Percentiles rank a stretch among this genome's conserved stretches.
Evolutionary conservation across 2,329 filamentous ascomycete genomes (phyloP).

Genomic region (Penicillium nordicum): DNA sequence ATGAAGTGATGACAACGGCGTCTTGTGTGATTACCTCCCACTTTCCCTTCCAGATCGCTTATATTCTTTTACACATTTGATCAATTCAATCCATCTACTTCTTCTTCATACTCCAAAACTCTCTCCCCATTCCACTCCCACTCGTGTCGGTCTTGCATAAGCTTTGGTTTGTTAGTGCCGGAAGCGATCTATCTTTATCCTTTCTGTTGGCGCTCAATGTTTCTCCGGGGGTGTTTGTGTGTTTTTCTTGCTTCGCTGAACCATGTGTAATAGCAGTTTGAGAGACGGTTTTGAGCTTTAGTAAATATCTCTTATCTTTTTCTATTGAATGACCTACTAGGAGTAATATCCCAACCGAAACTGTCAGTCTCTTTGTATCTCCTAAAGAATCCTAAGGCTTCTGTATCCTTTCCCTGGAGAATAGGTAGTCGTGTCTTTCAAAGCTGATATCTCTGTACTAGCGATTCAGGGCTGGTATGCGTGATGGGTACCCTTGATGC

Average conservation of each 20-base stretch:
- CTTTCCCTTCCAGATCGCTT: constrained; percentile 14
- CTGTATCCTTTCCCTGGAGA: too few species aligned
- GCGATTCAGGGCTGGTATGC: too few species aligned
- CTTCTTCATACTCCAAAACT: constrained; percentile 2
- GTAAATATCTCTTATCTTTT: neutral
- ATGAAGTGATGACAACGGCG: constrained; percentile 21
- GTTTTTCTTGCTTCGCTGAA: neutral
- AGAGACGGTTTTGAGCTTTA: neutral
- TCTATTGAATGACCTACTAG: neutral
- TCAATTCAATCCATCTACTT: constrained; percentile 4
- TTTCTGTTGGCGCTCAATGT: constrained; percentile 7
- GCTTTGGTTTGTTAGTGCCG: constrained; percentile 8
- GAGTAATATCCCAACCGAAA: neutral
- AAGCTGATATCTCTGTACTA: too few species aligned
- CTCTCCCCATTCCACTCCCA: neutral
- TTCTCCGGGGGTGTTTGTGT: constrained; percentile 5
- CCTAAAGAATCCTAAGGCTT: too few species aligned
- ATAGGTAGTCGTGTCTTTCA: too few species aligned
- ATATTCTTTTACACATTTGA: constrained; percentile 14
- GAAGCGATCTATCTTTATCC: constrained; percentile 14
- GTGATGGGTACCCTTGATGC: too few species aligned
- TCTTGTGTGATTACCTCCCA: constrained; percentile 9
- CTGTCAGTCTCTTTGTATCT: too few species aligned
- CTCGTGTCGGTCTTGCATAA: constrained; percentile 18
- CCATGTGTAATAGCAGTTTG: constrained; percentile 7